Percentiles rank a stretch among this genome's conserved stretches.
Conservation (phyloP, 345 rosid species). For the Salix arbutifolia region DNA sequence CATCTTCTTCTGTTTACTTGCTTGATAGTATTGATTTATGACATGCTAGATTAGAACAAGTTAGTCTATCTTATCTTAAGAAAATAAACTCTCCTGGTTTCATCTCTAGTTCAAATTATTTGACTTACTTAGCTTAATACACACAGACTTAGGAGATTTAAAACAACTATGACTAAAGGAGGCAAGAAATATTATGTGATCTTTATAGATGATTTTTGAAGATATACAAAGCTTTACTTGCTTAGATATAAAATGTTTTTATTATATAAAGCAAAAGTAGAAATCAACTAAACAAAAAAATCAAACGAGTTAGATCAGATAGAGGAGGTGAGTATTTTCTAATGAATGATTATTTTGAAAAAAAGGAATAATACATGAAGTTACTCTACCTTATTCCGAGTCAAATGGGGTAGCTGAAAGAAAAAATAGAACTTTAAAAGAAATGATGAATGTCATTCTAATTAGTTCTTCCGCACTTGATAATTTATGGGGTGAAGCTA, state of each 20-base stretch:
- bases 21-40: neutral
- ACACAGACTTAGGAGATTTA: too few relatives aligned
- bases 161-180: too few relatives aligned
- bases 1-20: slow-evolving; percentile 6
- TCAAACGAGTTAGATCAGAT: too few relatives aligned
- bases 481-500: neutral
- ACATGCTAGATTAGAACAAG: slow-evolving; percentile 6
- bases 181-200: neutral
- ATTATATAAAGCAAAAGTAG: neutral
- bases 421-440: neutral
- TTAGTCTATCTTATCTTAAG: neutral
- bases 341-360: too few relatives aligned
- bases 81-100: neutral
- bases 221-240: neutral
- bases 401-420: neutral
- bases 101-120: neutral
- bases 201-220: neutral
- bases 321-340: too few relatives aligned
- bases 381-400: neutral
- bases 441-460: neutral
- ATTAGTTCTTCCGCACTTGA: neutral
- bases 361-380: too few relatives aligned
- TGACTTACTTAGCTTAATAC: too few relatives aligned
- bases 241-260: neutral
- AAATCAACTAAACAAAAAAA: too few relatives aligned